Percentiles rank a stretch among this genome's conserved stretches.
Conservation (phyloP, 2,329 filamentous ascomycete species). For the Aspergillus pseudotamarii region DNA sequence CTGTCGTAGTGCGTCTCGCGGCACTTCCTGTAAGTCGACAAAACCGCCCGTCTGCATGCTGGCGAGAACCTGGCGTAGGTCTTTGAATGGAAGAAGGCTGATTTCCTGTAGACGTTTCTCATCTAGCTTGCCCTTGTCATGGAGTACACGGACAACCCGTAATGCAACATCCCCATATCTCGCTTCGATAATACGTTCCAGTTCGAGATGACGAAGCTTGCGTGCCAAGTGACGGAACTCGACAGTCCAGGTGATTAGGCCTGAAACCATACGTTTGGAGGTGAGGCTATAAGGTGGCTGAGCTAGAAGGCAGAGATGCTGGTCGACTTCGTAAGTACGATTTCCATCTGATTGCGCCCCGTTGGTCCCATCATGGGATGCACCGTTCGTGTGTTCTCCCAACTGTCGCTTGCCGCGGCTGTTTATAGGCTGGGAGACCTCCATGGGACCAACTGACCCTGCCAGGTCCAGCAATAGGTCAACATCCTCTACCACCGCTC, state of each 20-base stretch:
- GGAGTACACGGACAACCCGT: constrained; percentile 81
- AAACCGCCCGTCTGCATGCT: constrained; percentile 84
- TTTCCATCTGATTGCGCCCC: constrained; percentile 24
- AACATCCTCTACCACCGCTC: constrained; percentile 39
- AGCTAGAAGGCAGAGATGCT: constrained; percentile 54
- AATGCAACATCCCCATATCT: constrained; percentile 76
- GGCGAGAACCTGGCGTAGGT: constrained; percentile 81
- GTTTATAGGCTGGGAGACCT: constrained; percentile 26
- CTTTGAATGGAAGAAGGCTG: constrained; percentile 80
- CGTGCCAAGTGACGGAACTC: constrained; percentile 76
- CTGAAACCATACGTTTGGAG: constrained; percentile 43
- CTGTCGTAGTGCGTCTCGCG: constrained; percentile 79
- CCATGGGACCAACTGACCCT: constrained; percentile 38
- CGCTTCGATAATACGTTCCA: constrained; percentile 79
- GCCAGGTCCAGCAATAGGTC: constrained; percentile 41
- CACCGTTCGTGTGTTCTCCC: constrained; percentile 36
- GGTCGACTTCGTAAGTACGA: constrained; percentile 39
- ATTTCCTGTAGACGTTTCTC: constrained; percentile 83
- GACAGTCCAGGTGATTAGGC: constrained; percentile 76
- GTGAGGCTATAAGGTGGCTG: constrained; percentile 43
- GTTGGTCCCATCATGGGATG: constrained; percentile 55
- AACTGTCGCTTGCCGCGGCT: constrained; percentile 36
- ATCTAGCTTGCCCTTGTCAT: constrained; percentile 88
- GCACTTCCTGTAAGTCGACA: constrained; percentile 91
- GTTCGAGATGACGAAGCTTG: constrained; percentile 72